These are phyloP conservation scores for Dictyophora rubrovolvata DNA, from an alignment of 768 basidiomycete genomes.

Conservation along the genomic window DNA sequence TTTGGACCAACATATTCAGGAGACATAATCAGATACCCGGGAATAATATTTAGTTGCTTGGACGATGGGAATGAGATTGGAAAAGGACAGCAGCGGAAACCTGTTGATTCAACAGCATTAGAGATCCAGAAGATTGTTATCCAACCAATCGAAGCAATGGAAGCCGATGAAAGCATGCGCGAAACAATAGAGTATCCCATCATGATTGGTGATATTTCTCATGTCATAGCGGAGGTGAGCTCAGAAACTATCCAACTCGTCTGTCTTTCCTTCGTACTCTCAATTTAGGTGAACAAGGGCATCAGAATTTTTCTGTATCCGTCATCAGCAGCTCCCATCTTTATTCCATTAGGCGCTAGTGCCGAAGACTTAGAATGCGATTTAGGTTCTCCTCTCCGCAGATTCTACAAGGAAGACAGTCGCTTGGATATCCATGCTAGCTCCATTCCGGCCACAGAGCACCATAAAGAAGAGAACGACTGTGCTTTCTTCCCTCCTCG, in stretches of 20 bases:
- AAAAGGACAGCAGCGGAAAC: slow-evolving; percentile 40
- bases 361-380: slow-evolving; percentile 74
- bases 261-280: neutral
- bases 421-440: slow-evolving; percentile 76
- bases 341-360: slow-evolving; percentile 58
- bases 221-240: slow-evolving; percentile 57
- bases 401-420: slow-evolving; percentile 84
- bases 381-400: slow-evolving; percentile 65
- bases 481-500: slow-evolving; percentile 21
- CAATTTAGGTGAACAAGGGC: slow-evolving; percentile 58
- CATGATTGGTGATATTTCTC: slow-evolving; percentile 65
- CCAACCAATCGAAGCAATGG: slow-evolving; percentile 42
- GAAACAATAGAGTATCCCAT: slow-evolving; percentile 54
- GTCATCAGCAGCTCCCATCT: slow-evolving; percentile 37
- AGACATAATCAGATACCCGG: slow-evolving; percentile 71
- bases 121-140: slow-evolving; percentile 72
- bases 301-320: slow-evolving; percentile 62
- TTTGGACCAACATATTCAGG: slow-evolving; percentile 81
- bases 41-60: slow-evolving; percentile 76
- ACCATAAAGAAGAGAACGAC: slow-evolving; percentile 34
- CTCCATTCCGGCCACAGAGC: slow-evolving; percentile 9
- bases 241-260: neutral
- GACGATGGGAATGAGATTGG: slow-evolving; percentile 45
- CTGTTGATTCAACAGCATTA: slow-evolving; percentile 52
- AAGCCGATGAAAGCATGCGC: slow-evolving; percentile 54